Conservation (phyloP, 805 yeast genomes). For the Allodekkera sacchari region DNA sequence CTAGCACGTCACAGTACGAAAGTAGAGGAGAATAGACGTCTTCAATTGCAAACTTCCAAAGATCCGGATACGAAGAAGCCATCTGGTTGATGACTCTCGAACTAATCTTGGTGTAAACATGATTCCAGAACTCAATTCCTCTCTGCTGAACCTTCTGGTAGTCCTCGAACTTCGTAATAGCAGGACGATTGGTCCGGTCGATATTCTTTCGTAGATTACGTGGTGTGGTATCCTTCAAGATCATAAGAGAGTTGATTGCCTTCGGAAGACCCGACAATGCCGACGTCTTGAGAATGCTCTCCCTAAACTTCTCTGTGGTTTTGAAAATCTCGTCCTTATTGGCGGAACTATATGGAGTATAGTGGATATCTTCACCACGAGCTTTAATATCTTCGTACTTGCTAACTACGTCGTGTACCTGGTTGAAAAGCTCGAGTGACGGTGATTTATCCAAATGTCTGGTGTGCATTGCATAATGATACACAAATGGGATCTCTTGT, state of each 20-base stretch:
- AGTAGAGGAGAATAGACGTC: slow-evolving; percentile 74
- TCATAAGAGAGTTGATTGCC: slow-evolving; percentile 69
- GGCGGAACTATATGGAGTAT: slow-evolving; percentile 10
- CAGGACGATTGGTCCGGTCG: slow-evolving; percentile 9
- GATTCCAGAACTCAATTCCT: slow-evolving; percentile 65
- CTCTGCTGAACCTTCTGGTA: slow-evolving; percentile 21
- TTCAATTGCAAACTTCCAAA: slow-evolving; percentile 63
- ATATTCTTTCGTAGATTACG: slow-evolving; percentile 24
- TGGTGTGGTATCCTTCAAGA: slow-evolving; percentile 61
- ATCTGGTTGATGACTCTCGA: slow-evolving; percentile 59
- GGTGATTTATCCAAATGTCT: slow-evolving; percentile 11
- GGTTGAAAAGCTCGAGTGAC: slow-evolving; percentile 9
- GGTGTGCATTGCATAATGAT: slow-evolving; percentile 52
- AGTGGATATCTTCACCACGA: slow-evolving; percentile 8
- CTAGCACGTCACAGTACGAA: slow-evolving; percentile 54
- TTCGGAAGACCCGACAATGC: slow-evolving; percentile 82
- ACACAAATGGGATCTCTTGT: slow-evolving; percentile 65
- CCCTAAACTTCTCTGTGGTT: slow-evolving; percentile 51
- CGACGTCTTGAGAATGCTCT: slow-evolving; percentile 66
- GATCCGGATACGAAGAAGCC: slow-evolving; percentile 73
- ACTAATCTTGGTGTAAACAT: slow-evolving; percentile 69
- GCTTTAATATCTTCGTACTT: slow-evolving; percentile 12
- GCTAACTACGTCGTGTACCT: slow-evolving; percentile 18
- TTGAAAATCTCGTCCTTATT: slow-evolving; percentile 1
- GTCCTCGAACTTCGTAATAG: slow-evolving; percentile 10